Percentiles rank a stretch among this genome's conserved stretches.
phyloP scores from a whole-genome alignment of 2,329 filamentous ascomycete species.

The Anisogramma anomala region DNA sequence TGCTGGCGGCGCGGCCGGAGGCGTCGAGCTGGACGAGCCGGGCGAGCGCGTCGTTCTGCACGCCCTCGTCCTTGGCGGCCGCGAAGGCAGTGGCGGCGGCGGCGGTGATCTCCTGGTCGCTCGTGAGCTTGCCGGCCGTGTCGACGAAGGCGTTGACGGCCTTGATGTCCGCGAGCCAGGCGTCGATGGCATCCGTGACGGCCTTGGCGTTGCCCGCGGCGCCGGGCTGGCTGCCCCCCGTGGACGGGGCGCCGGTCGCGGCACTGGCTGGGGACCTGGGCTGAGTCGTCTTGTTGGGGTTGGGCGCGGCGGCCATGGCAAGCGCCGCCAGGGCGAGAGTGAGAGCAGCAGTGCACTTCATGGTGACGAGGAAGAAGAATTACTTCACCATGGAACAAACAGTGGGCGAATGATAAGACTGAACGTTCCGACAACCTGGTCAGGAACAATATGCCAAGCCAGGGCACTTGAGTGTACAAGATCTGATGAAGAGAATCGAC shows the following conservation, averaged over 20 bases:
- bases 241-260: not conserved
- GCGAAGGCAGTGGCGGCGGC: conserved; percentile 4
- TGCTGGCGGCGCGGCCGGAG: not conserved
- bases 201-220: not conserved
- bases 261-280: not conserved
- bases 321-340: conserved; percentile 1
- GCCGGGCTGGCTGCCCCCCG: not conserved
- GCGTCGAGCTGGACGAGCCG: conserved; percentile 3
- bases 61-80: conserved; percentile 8
- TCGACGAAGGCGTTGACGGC: conserved; percentile 7
- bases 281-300: not conserved
- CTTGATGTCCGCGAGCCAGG: conserved; percentile 6
- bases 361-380: not conserved
- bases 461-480: not conserved
- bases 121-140: conserved; percentile 2
- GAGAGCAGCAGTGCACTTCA: conserved; percentile 1
- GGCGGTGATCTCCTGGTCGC: conserved; percentile 3
- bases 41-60: conserved; percentile 1
- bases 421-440: not conserved
- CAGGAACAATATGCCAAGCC: not conserved
- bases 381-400: not conserved
- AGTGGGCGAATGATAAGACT: not conserved
- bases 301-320: conserved; percentile 1
- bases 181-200: not conserved
- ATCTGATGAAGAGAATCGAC: not conserved